phyloP scores from a whole-genome alignment of 208 protist genomes.

The Acanthamoeba polyphaga region DNA sequence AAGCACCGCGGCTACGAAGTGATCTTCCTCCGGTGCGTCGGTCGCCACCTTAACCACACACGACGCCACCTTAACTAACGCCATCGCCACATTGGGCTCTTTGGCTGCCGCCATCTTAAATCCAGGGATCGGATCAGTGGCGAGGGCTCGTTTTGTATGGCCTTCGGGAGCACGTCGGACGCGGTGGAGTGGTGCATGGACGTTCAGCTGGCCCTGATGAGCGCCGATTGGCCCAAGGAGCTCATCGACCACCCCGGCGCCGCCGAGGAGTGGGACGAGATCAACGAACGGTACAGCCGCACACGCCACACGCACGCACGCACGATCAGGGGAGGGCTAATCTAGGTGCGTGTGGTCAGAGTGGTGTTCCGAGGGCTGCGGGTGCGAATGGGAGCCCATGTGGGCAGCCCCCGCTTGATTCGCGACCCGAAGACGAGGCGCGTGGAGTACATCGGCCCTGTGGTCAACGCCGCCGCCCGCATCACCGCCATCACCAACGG shows the following conservation, averaged over 20 bases:
- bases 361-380: constrained; percentile 33
- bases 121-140: background rate
- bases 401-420: background rate
- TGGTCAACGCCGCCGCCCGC: constrained; percentile 34
- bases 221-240: background rate
- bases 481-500: constrained; percentile 64
- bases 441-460: constrained; percentile 47
- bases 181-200: constrained; percentile 53
- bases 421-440: constrained; percentile 30
- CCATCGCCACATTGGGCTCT: too few relatives aligned
- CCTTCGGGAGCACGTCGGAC: constrained; percentile 9
- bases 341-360: background rate
- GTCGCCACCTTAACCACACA: background rate
- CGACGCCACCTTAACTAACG: background rate
- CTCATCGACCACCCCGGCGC: constrained; percentile 50
- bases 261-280: constrained; percentile 38
- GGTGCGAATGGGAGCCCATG: constrained; percentile 54
- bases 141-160: constrained; percentile 69
- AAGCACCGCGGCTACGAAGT: constrained; percentile 41
- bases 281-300: background rate
- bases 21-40: background rate
- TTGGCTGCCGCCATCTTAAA: background rate
- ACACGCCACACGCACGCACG: background rate
- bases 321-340: background rate
- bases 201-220: background rate